Conservation (phyloP, 2,329 filamentous ascomycete genomes). For the Penicillium brevicompactum region DNA sequence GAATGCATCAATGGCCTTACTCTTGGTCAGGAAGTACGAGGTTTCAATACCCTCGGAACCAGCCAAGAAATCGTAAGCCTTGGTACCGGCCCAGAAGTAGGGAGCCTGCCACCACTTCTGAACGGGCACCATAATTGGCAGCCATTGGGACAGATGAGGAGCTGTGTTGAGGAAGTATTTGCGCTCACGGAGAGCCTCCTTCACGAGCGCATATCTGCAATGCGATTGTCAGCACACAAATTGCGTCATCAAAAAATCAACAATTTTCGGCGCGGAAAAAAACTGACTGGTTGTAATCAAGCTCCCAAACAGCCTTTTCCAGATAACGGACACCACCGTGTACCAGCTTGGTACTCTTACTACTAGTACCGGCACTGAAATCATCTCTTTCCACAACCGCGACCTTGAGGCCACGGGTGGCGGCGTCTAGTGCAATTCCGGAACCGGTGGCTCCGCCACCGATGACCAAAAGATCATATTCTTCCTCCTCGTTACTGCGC, state of each 20-base stretch:
- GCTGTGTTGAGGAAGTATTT: constrained; percentile 83
- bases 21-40: constrained; percentile 84
- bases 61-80: constrained; percentile 82
- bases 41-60: constrained; percentile 85
- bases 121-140: constrained; percentile 81
- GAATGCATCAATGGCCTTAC: constrained; percentile 82
- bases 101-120: constrained; percentile 83
- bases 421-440: constrained; percentile 79
- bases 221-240: constrained; percentile 8
- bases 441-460: constrained; percentile 78
- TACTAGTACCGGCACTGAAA: constrained; percentile 79
- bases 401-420: constrained; percentile 76
- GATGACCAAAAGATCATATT: constrained; percentile 77
- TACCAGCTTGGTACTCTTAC: constrained; percentile 85
- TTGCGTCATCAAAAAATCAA: background rate
- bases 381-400: constrained; percentile 81
- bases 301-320: constrained; percentile 82
- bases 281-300: constrained; percentile 75
- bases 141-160: constrained; percentile 76
- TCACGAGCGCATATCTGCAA: constrained; percentile 66
- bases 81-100: constrained; percentile 71
- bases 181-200: constrained; percentile 78
- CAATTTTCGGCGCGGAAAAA: background rate
- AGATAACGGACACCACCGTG: constrained; percentile 83
- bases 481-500: constrained; percentile 49